Evolutionary conservation across 768 basidiomycete genomes (phyloP).

Genomic region (Lactifluus piperatus): DNA sequence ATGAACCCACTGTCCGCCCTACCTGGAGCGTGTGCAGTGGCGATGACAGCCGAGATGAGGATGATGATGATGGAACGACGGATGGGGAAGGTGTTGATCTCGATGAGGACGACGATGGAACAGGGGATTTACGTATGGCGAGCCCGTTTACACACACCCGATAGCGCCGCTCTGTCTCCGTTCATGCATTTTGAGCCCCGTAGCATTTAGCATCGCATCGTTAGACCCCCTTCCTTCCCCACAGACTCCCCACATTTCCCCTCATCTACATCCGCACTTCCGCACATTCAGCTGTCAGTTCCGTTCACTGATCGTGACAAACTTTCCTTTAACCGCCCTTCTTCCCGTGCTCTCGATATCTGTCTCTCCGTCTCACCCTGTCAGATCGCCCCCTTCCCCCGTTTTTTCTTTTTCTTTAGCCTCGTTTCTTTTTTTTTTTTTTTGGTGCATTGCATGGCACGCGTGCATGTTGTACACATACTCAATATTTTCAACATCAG

Average conservation of each 20-base stretch:
- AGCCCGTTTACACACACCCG: slow-evolving; percentile 10
- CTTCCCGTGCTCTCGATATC: background rate
- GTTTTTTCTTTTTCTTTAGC: background rate
- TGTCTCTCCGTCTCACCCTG: background rate
- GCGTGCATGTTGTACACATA: slow-evolving; percentile 17
- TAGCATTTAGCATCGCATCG: slow-evolving; percentile 8
- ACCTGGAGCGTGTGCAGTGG: slow-evolving; percentile 12
- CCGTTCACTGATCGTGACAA: background rate
- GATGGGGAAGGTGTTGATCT: slow-evolving; percentile 9
- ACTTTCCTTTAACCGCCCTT: background rate
- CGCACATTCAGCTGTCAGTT: background rate
- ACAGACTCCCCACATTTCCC: background rate
- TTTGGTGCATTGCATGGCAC: slow-evolving; percentile 15
- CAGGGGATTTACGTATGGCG: slow-evolving; percentile 15
- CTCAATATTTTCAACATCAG: slow-evolving; percentile 16
- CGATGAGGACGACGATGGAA: slow-evolving; percentile 11
- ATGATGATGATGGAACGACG: background rate
- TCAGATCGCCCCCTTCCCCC: background rate
- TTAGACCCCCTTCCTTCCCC: background rate
- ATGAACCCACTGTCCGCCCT: slow-evolving; percentile 75
- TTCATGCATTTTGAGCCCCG: background rate
- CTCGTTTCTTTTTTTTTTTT: background rate
- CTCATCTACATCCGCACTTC: background rate
- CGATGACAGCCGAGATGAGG: slow-evolving; percentile 11
- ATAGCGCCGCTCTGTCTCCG: background rate